Evolutionary conservation across 805 yeast genomes (phyloP).

Genomic region (Zygotorulaspora danielsina): DNA sequence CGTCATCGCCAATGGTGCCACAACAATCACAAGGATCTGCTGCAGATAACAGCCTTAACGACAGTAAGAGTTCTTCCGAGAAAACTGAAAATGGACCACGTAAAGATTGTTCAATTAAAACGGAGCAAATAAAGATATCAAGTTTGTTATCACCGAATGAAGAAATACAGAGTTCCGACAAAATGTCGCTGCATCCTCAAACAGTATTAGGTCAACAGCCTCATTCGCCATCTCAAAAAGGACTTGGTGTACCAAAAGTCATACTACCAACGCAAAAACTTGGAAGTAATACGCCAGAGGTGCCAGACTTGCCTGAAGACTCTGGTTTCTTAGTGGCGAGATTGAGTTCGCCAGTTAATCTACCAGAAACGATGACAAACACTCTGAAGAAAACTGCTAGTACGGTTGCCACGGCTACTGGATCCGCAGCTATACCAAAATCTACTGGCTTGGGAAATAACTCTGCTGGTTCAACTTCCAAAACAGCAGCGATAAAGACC

Average conservation of each 20-base stretch:
- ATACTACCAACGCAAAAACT: conserved; percentile 25
- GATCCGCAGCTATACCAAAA: background rate
- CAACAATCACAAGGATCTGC: conserved; percentile 3
- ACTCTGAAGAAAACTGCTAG: conserved; percentile 8
- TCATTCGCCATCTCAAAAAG: conserved; percentile 6
- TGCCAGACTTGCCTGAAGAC: conserved; percentile 7
- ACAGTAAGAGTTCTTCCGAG: background rate
- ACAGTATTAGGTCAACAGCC: background rate
- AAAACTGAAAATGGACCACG: conserved; percentile 12
- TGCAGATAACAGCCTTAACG: background rate
- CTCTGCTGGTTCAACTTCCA: background rate
- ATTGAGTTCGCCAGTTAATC: conserved; percentile 23
- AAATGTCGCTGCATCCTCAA: conserved; percentile 1
- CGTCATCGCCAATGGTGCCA: conserved; percentile 13
- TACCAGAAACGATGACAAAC: conserved; percentile 9
- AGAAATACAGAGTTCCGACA: background rate
- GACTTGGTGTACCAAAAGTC: conserved; percentile 17
- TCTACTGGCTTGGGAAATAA: conserved; percentile 1
- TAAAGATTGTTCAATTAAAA: conserved; percentile 4
- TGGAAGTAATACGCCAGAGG: conserved; percentile 8
- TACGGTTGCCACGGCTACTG: conserved; percentile 3
- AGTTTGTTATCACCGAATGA: conserved; percentile 18
- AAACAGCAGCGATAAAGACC: conserved; percentile 9
- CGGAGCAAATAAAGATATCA: conserved; percentile 20
- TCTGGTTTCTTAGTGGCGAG: conserved; percentile 22